phyloP scores from a whole-genome alignment of 2,329 filamentous ascomycete genomes.

The Anthostomella pinea region DNA sequence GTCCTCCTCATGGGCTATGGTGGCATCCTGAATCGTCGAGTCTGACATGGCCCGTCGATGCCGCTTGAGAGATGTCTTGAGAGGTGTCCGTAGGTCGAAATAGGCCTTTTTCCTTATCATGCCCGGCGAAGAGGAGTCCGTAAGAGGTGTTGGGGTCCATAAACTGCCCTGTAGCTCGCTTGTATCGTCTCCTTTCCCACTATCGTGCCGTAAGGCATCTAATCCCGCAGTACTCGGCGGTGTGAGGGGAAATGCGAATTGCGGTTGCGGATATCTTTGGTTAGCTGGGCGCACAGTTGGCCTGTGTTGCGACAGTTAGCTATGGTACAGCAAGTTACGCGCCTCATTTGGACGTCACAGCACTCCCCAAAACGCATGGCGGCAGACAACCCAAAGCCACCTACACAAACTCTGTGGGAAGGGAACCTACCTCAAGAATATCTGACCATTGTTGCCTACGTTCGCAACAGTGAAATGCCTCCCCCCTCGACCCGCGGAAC shows the following conservation, averaged over 20 bases:
- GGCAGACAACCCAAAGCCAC: too few species aligned
- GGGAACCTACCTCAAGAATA: conserved; percentile 77
- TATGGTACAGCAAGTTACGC: too few species aligned
- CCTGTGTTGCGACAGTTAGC: conserved; percentile 36
- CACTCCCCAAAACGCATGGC: too few species aligned
- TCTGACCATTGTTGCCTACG: conserved; percentile 78
- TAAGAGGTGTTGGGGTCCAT: conserved; percentile 41
- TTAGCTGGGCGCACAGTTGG: conserved; percentile 60
- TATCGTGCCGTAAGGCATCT: conserved; percentile 40
- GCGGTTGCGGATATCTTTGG: conserved; percentile 59
- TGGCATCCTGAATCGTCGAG: conserved; percentile 69
- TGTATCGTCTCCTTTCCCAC: conserved; percentile 28
- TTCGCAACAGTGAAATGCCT: conserved; percentile 77
- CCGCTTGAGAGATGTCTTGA: conserved; percentile 23
- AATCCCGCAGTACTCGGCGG: conserved; percentile 58
- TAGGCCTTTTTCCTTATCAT: conserved; percentile 34
- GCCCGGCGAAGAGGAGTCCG: conserved; percentile 27
- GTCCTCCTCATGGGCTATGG: conserved; percentile 50
- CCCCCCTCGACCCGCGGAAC: conserved; percentile 60
- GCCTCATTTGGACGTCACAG: too few species aligned
- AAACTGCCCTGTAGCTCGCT: conserved; percentile 35
- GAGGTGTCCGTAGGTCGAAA: too few species aligned
- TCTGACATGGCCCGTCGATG: conserved; percentile 71
- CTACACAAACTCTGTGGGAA: too few species aligned
- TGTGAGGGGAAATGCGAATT: conserved; percentile 59